These are phyloP conservation scores for Venustampulla echinocandica DNA, from an alignment of 495 filamentous ascomycete genomes.

Conservation along the genomic window DNA sequence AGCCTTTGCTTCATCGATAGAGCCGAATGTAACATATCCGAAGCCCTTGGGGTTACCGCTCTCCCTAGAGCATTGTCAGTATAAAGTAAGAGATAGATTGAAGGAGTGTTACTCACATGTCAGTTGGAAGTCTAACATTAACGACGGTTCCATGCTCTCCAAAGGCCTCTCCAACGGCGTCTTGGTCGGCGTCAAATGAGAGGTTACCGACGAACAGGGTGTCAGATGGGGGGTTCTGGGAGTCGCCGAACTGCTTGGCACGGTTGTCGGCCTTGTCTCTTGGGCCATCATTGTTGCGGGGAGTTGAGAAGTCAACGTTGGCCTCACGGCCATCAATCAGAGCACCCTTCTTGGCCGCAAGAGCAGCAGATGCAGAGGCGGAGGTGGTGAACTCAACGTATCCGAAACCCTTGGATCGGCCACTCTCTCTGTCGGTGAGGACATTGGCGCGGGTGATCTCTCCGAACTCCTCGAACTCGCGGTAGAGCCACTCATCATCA, in stretches of 20 bases:
- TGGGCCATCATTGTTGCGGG: conserved; percentile 46
- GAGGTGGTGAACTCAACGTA: conserved; percentile 82
- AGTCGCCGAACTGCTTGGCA: conserved; percentile 69
- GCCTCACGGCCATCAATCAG: conserved; percentile 77
- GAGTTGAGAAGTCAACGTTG: conserved; percentile 82
- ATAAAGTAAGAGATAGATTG: neutral
- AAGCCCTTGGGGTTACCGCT: conserved; percentile 87
- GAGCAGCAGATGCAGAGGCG: conserved; percentile 65
- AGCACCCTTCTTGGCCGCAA: conserved; percentile 67
- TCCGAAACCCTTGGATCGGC: conserved; percentile 89
- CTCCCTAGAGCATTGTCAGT: conserved; percentile 50
- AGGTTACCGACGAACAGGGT: conserved; percentile 95
- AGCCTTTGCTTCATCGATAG: conserved; percentile 74
- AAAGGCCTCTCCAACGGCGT: conserved; percentile 67
- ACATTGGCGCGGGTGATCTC: conserved; percentile 68
- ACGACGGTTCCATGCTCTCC: conserved; percentile 58
- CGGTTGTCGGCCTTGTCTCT: conserved; percentile 57
- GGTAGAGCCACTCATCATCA: conserved; percentile 80
- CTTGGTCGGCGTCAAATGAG: conserved; percentile 73
- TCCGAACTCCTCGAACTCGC: conserved; percentile 79
- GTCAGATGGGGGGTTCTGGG: conserved; percentile 62
- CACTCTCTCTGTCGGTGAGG: conserved; percentile 72
- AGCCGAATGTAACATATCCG: conserved; percentile 80
- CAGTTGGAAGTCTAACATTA: conserved; percentile 82
- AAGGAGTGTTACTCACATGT: conserved; percentile 43